Conservation (phyloP, 2,329 filamentous ascomycete genomes). For the Calonectria hongkongensis region DNA sequence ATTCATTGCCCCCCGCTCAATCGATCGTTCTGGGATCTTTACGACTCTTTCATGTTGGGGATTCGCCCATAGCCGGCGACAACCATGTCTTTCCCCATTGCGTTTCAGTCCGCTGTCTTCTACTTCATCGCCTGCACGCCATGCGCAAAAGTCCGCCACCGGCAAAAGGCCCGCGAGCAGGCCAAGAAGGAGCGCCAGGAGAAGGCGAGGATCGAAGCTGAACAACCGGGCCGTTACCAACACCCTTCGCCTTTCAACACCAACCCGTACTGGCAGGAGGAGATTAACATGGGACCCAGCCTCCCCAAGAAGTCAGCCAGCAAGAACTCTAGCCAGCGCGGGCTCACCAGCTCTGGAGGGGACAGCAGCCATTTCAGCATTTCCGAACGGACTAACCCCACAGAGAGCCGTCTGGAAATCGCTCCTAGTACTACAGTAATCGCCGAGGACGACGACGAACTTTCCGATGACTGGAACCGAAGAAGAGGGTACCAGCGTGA, state of each 20-base stretch:
- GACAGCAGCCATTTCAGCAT: conserved; percentile 70
- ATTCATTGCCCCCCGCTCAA: background rate
- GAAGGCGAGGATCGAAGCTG: conserved; percentile 78
- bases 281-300: conserved; percentile 88
- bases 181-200: conserved; percentile 81
- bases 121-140: conserved; percentile 86
- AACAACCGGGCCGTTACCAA: conserved; percentile 83
- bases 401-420: conserved; percentile 60
- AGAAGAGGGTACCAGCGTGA: conserved; percentile 86
- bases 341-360: conserved; percentile 74
- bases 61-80: conserved; percentile 45
- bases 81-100: conserved; percentile 70
- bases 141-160: conserved; percentile 82
- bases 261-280: conserved; percentile 91
- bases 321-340: conserved; percentile 76
- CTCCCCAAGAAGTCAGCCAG: conserved; percentile 77
- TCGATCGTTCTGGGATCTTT: conserved; percentile 3
- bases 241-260: conserved; percentile 90
- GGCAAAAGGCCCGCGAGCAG: conserved; percentile 81
- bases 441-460: conserved; percentile 61
- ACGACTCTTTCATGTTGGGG: conserved; percentile 47
- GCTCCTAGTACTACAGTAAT: conserved; percentile 55
- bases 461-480: conserved; percentile 80
- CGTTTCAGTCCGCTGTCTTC: conserved; percentile 85
- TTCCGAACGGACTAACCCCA: conserved; percentile 62